Base-by-base conservation (phyloP, 176 grass and related monocot species). In the Ensete glaucum region DNA sequence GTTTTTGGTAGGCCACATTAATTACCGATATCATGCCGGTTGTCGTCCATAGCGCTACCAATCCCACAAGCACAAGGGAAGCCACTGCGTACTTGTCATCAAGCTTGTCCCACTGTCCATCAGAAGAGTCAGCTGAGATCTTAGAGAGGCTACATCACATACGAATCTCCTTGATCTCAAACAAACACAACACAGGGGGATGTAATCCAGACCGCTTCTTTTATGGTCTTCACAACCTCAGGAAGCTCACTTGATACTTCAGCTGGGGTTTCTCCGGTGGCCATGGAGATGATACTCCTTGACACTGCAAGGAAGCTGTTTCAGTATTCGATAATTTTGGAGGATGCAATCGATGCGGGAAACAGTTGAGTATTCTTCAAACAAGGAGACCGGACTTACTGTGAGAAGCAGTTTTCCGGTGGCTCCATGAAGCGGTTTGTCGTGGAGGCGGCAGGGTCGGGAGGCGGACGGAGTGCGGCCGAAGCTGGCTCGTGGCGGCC, bases 51-150 rank as follows among this genome's bases (percentile, higher is more conserved):
- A 98, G 88, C 54, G 73, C 94, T 67, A 98, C 76, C 51, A 93
- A 56, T n/a, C 77, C 80, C 9, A 77, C 84, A 73, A 93, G 76
- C 8, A 80, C 90, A 59, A 98, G 70, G 63, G 90, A 62, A 75
- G 84, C 77, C 67, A 93, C 88, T 50, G 94, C 94, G 73, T 98
- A 93, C 82, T 98, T 98, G 74, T 98, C 94, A 21, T 98, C 94
- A 78, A 98, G 87, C 93, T 85, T 87, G 77, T 88, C 84, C 94
- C 94, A 98, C 94, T 98, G 90, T 92, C 90, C 85, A 93, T 78
- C 88, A 60, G 83, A 69, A 85, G 23, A 15, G 55, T 81, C 76
- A 87, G 80, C 52, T 71, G 67, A 72, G 73, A 86, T 64, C 49
- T 79, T 82, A 73, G 78, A 69, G 34, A 69, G 3, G 27, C 26